Base-by-base conservation (phyloP, 768 basidiomycete genomes). In the Mycena metata region DNA sequence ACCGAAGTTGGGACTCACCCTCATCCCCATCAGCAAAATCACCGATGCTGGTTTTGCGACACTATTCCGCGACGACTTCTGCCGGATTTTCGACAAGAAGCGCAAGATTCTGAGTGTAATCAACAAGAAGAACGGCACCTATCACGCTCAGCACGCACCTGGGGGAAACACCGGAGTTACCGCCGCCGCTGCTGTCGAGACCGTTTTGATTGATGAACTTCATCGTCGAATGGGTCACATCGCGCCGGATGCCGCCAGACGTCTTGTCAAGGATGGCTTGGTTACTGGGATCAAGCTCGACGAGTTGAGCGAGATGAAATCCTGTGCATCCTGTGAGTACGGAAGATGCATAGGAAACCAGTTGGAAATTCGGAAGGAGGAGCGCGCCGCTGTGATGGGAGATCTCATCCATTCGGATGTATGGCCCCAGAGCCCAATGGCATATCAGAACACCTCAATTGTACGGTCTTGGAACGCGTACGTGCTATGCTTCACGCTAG, bases 361-460 rank as follows among this genome's bases (percentile, higher is more conserved):
- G 73, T 80, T n/a, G 66, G 60, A 33, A 79, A 78, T 67, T 9
- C 73, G 72, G 19, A 50, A 55, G n/a, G 72, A 73, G 21, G 52
- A 71, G 21, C 64, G 69, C 10, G 72, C 78, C 5, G 17, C 55
- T 17, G 59, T 33, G 0, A 75, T 80, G 69, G 79, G 80, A 2
- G 77, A 79, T 0, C 73, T 76, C 24, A 77, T 82, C 13, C 78
- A 80, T 52, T 74, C 75, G 1, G 78, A 83, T 64, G 66, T 83
- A 3, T 82, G 80, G 79, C 71, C 0, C 79, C 79, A 2, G 72
- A 82, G 42, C 76, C 82, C 66, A 83, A 83, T 63, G 79, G 83
- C 16, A 64, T 84, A 13, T 79, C 82, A 0, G 82, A 85, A 64
- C 69, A 76, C 3, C 73, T 78, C 24, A 83, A 81, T 41, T 68